These are phyloP conservation scores for Alternaria alternata DNA, from an alignment of 2,329 filamentous ascomycete genomes.

Conservation along the genomic window DNA sequence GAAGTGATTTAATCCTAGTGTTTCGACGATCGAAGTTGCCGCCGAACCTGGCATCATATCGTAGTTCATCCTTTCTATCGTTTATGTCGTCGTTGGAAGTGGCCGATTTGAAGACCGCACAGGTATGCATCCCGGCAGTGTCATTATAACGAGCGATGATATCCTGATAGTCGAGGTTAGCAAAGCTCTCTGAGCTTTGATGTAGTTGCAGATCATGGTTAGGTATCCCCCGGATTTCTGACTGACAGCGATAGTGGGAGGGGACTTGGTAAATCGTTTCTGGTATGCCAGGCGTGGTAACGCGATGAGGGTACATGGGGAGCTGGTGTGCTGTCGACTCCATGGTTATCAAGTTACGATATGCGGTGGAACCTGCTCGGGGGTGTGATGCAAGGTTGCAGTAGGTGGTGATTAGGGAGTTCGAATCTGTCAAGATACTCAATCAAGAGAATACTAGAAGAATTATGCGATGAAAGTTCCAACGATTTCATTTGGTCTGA, in stretches of 20 bases:
- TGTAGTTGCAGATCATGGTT: neutral
- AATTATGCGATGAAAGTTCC: neutral
- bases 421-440: neutral
- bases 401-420: neutral
- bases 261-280: neutral
- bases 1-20: neutral
- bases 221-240: neutral
- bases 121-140: neutral
- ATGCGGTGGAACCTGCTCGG: neutral
- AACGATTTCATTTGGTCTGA: neutral
- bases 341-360: neutral
- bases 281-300: neutral
- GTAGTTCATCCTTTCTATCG: neutral
- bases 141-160: neutral
- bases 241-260: neutral
- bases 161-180: neutral
- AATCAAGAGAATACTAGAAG: neutral
- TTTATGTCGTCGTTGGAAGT: neutral
- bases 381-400: neutral
- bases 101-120: neutral
- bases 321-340: neutral
- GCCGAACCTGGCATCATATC: constrained; percentile 1
- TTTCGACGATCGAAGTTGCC: neutral
- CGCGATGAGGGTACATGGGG: neutral
- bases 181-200: neutral